These are phyloP conservation scores for Staphylotrichum longicolle DNA, from an alignment of 495 filamentous ascomycete genomes.

Conservation along the genomic window DNA sequence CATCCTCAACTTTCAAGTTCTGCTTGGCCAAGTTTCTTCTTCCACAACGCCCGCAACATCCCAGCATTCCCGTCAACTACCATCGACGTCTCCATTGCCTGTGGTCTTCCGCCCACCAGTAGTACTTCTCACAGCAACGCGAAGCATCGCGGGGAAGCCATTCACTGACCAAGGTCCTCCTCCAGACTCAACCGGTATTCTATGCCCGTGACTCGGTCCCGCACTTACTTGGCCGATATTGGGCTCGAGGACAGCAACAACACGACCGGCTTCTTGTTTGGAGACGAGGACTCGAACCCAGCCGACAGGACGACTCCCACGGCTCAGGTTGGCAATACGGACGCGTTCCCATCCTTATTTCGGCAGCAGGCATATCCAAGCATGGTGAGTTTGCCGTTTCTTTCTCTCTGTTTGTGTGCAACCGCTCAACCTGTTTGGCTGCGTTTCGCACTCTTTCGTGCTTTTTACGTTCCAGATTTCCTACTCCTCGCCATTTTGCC, in stretches of 20 bases:
- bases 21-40: not conserved
- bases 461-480: not conserved
- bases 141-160: slow-evolving; percentile 20
- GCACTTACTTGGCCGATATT: slow-evolving; percentile 55
- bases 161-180: slow-evolving; percentile 13
- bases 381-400: slow-evolving; percentile 55
- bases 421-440: not conserved
- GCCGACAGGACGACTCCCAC: slow-evolving; percentile 54
- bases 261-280: slow-evolving; percentile 79
- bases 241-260: slow-evolving; percentile 66
- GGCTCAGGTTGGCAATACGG: slow-evolving; percentile 57
- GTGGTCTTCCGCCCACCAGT: not conserved
- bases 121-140: not conserved
- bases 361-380: slow-evolving; percentile 66
- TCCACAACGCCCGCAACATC: not conserved
- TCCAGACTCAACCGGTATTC: slow-evolving; percentile 78
- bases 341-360: slow-evolving; percentile 79
- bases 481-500: slow-evolving; percentile 1
- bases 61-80: not conserved
- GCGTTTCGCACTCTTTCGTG: not conserved
- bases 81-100: not conserved
- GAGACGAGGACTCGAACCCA: slow-evolving; percentile 67
- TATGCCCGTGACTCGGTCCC: slow-evolving; percentile 74
- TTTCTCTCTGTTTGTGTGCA: slow-evolving; percentile 9
- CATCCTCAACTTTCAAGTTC: not conserved